phyloP scores from a whole-genome alignment of 192 early-diverging fungal species.

The Globomyces pollinis-pini region DNA sequence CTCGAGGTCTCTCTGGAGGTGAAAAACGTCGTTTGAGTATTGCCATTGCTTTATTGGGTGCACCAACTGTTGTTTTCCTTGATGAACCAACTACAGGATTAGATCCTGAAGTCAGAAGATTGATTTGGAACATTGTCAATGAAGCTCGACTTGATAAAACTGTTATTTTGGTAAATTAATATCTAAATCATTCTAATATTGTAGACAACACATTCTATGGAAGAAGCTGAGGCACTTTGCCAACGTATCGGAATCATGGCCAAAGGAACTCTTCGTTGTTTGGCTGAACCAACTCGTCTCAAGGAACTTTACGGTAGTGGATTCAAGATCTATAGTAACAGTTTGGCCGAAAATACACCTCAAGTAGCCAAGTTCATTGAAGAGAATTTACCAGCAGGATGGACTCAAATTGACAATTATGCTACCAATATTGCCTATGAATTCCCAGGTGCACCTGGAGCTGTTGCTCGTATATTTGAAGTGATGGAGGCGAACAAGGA shows the following conservation, averaged over 20 bases:
- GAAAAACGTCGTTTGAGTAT: constrained; percentile 54
- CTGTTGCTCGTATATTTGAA: constrained; percentile 43
- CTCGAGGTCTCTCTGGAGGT: constrained; percentile 51
- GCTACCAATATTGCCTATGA: constrained; percentile 46
- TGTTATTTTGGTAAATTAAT: constrained; percentile 33
- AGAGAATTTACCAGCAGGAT: constrained; percentile 41
- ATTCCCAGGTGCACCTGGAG: constrained; percentile 35
- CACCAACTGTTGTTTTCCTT: constrained; percentile 55
- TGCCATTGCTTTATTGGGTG: constrained; percentile 40
- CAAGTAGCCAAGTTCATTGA: constrained; percentile 26
- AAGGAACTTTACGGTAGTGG: constrained; percentile 67
- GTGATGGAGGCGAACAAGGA: constrained; percentile 44
- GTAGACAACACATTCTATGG: constrained; percentile 66
- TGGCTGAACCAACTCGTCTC: constrained; percentile 53
- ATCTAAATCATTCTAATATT: constrained; percentile 40
- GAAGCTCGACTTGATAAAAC: constrained; percentile 51
- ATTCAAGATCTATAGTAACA: constrained; percentile 57
- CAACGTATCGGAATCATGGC: constrained; percentile 72
- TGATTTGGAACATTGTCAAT: constrained; percentile 69
- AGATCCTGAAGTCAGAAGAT: constrained; percentile 59
- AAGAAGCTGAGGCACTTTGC: constrained; percentile 74
- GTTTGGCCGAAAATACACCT: constrained; percentile 33
- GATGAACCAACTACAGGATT: constrained; percentile 62
- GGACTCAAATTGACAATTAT: constrained; percentile 51
- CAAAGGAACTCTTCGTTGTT: constrained; percentile 61